Percentiles rank a stretch among this genome's conserved stretches.
Evolutionary conservation across 2,329 filamentous ascomycete genomes (phyloP).

Genomic region (Botrytis medusae): DNA sequence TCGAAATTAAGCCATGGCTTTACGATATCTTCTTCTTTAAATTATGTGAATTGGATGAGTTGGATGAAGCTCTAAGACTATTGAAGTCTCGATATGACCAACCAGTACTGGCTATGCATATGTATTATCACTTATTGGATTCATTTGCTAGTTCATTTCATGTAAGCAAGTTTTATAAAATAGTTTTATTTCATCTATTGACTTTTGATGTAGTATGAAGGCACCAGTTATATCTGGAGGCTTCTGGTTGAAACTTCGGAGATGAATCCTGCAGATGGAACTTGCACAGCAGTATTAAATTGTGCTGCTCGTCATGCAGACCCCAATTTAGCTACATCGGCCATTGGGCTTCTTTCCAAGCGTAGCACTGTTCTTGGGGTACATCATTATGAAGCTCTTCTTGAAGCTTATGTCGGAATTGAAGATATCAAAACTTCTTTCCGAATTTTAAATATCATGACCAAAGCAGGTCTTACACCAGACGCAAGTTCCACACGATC

Average conservation of each 20-base stretch:
- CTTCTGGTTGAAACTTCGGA: slow-evolving; percentile 58
- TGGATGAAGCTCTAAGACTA: slow-evolving; percentile 73
- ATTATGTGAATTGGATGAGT: slow-evolving; percentile 68
- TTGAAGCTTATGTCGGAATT: slow-evolving; percentile 64
- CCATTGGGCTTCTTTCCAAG: slow-evolving; percentile 63
- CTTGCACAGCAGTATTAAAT: slow-evolving; percentile 67
- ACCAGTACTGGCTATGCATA: slow-evolving; percentile 19
- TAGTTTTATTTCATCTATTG: slow-evolving; percentile 23
- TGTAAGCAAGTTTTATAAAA: slow-evolving; percentile 44
- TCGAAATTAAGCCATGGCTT: slow-evolving; percentile 67
- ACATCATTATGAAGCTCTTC: slow-evolving; percentile 77
- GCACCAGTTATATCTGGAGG: slow-evolving; percentile 71
- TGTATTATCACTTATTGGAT: slow-evolving; percentile 76
- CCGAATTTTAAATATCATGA: slow-evolving; percentile 71
- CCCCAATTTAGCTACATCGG: slow-evolving; percentile 65
- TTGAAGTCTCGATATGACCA: slow-evolving; percentile 56
- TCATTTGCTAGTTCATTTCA: slow-evolving; percentile 65
- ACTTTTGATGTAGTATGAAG: slow-evolving; percentile 50
- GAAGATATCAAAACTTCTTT: slow-evolving; percentile 66
- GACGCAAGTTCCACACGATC: slow-evolving; percentile 61
- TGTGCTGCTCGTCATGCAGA: slow-evolving; percentile 71
- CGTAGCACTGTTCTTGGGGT: slow-evolving; percentile 57
- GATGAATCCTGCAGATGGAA: slow-evolving; percentile 62
- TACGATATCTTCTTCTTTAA: slow-evolving; percentile 75
- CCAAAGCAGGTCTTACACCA: slow-evolving; percentile 57